Evolutionary conservation across 2,329 filamentous ascomycete genomes (phyloP).

Genomic region (Lomentospora prolificans): DNA sequence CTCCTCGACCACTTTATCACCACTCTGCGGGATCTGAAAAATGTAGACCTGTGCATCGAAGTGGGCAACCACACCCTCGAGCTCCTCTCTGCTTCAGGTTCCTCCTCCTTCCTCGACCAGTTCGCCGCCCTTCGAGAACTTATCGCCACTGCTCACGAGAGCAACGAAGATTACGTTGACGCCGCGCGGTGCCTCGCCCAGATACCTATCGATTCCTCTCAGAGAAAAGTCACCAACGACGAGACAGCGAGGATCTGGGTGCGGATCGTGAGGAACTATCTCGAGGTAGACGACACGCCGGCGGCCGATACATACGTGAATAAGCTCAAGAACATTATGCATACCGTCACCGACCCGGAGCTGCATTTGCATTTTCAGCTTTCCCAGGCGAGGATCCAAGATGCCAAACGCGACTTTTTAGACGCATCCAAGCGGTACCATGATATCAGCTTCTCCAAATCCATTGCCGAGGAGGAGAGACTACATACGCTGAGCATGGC

Average conservation of each 20-base stretch:
- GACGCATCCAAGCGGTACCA: constrained; percentile 84
- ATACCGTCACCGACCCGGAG: constrained; percentile 63
- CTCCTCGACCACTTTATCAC: constrained; percentile 59
- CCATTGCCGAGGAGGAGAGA: constrained; percentile 79
- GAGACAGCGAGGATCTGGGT: constrained; percentile 84
- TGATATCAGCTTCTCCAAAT: constrained; percentile 65
- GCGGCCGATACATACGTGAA: constrained; percentile 81
- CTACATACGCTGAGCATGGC: constrained; percentile 76
- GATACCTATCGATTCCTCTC: constrained; percentile 82
- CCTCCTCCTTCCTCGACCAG: constrained; percentile 70
- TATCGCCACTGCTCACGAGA: constrained; percentile 74
- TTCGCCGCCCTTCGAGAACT: constrained; percentile 69
- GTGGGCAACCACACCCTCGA: constrained; percentile 66
- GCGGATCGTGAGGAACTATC: constrained; percentile 84
- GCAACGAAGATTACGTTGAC: constrained; percentile 62
- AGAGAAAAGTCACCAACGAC: constrained; percentile 71
- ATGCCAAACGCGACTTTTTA: constrained; percentile 82
- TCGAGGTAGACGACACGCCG: constrained; percentile 87
- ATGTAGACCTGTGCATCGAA: constrained; percentile 59
- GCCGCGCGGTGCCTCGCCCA: constrained; percentile 71
- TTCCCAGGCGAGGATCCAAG: constrained; percentile 84
- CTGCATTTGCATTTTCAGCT: constrained; percentile 79
- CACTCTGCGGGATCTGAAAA: constrained; percentile 49
- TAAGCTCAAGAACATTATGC: constrained; percentile 88
- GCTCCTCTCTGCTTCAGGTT: constrained; percentile 45